Conservation (phyloP, 1,284 basidiomycete species). For the Puccinia horiana region DNA sequence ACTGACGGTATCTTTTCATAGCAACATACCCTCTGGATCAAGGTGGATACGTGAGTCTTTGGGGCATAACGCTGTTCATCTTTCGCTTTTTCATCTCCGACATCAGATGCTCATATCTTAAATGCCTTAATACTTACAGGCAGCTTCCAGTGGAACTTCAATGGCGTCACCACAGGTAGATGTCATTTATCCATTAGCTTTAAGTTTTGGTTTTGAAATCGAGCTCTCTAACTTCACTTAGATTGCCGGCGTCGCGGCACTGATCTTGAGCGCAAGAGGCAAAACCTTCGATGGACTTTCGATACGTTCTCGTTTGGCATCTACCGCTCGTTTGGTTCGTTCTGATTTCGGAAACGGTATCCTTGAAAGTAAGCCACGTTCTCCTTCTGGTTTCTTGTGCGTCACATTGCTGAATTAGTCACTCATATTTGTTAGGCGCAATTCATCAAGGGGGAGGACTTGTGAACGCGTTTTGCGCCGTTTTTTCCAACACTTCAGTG, state of each 20-base stretch:
- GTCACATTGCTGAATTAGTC: neutral
- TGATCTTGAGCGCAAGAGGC: conserved; percentile 27
- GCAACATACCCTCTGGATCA: conserved; percentile 41
- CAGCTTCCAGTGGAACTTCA: conserved; percentile 43
- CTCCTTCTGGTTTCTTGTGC: neutral
- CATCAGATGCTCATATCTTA: neutral
- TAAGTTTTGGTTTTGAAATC: neutral
- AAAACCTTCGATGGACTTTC: conserved; percentile 29
- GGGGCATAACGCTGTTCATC: neutral
- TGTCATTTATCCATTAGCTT: neutral
- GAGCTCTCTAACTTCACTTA: neutral
- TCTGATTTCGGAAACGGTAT: conserved; percentile 1
- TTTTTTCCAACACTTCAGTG: conserved; percentile 40
- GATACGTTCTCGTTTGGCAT: conserved; percentile 28
- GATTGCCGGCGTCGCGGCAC: conserved; percentile 44
- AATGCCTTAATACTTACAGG: conserved; percentile 6
- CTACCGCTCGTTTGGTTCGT: conserved; percentile 12
- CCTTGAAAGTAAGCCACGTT: conserved; percentile 26
- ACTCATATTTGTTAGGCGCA: conserved; percentile 5
- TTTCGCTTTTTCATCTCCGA: neutral
- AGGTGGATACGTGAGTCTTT: conserved; percentile 37
- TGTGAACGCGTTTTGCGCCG: conserved; percentile 48
- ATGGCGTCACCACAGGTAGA: conserved; percentile 45
- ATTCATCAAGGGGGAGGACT: conserved; percentile 49
- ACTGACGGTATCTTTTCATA: neutral